Evolutionary conservation across 129 eudicot species (phyloP).

Genomic region (Ambrosia trifida): DNA sequence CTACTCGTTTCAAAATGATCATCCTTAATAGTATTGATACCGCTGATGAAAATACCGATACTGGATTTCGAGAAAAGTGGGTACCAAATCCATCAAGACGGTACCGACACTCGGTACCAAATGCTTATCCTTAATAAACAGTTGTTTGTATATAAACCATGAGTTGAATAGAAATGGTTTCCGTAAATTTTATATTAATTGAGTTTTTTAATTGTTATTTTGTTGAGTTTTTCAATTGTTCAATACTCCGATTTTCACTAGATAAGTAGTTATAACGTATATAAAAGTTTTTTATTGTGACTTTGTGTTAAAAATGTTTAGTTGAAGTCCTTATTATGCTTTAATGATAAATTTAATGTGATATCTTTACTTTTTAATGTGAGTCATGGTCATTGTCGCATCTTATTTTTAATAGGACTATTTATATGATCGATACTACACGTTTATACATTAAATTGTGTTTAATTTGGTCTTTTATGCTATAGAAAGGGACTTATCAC

Average conservation of each 20-base stretch:
- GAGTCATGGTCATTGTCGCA: neutral
- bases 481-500: constrained; percentile 15
- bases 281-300: neutral
- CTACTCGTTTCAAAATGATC: too few species aligned
- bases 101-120: too few species aligned
- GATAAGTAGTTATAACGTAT: neutral
- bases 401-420: neutral
- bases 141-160: neutral
- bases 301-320: neutral
- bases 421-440: neutral
- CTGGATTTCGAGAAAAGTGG: too few species aligned
- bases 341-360: neutral
- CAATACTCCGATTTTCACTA: too few species aligned
- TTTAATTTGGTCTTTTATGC: neutral
- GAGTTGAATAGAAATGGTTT: neutral
- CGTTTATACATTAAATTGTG: constrained; percentile 17
- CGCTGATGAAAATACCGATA: too few species aligned
- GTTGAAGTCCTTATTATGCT: neutral
- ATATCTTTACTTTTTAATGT: neutral
- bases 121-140: neutral
- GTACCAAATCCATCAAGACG: too few species aligned
- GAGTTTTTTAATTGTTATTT: too few species aligned
- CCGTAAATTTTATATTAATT: too few species aligned
- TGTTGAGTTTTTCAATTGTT: too few species aligned
- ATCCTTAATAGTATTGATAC: too few species aligned